Base-by-base conservation (phyloP, 2,329 filamentous ascomycete species). In the Colletotrichum sp. region DNA sequence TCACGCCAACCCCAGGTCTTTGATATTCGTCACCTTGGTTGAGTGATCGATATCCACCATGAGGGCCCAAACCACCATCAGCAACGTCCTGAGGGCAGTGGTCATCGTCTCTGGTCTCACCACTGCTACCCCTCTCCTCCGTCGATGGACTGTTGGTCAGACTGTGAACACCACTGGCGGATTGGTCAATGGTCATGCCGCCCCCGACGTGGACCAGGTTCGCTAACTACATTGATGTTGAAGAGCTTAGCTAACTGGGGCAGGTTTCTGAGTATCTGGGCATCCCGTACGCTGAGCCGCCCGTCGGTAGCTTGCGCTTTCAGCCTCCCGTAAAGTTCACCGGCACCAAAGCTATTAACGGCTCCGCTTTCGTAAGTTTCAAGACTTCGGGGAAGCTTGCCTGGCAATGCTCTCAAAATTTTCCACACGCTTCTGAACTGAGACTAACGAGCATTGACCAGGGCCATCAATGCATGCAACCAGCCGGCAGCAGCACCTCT, bases 261-360 rank as follows among this genome's bases (percentile, higher is more conserved):
- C 10, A 76, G 73, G 76, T 77, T 8, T 77, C 76, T 26, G 76
- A 78, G 36, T 78, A 77, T 79, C 81, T 90, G 3, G 89, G 88
- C 1, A 88, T 93, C 4, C 91, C 90, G 0, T 93, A 89, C 79
- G 91, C 91, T 5, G 87, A 90, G 77, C 82, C 84, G 32, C 82
- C 84, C 4, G 86, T 90, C 39, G 91, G 90, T 0, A 82, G 88
- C 30, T 88, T 88, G 2, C 88, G 92, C 6, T 92, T 92, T 16
- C 71, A 77, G 39, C 67, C 76, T 63, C 67, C 71, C 9, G 67
- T 64, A 49, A 70, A 63, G 44, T 75, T 64, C 26, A 39, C 62
- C 16, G 39, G 36, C n/a, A 34, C 44, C 15, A 59, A 73, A 13
- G 28, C 28, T 13, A 68, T 77, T n/a, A 63, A 75, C 5, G 75